Percentiles rank a stretch among this genome's conserved stretches.
These are phyloP conservation scores for Zymoseptoria pseudotritici DNA, from an alignment of 2,329 filamentous ascomycete species.

Conservation along the genomic window DNA sequence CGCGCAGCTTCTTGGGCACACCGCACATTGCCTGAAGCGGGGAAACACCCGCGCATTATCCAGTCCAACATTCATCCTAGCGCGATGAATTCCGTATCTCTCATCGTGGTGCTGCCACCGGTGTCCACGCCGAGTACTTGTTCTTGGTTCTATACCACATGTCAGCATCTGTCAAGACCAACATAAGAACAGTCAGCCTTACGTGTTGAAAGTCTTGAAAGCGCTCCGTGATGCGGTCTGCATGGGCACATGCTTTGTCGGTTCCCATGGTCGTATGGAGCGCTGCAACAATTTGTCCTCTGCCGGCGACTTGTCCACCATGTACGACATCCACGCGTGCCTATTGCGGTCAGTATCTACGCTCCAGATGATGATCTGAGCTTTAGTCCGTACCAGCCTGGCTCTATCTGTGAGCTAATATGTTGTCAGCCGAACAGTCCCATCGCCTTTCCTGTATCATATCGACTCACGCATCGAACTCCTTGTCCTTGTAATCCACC, in stretches of 20 bases:
- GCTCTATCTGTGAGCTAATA: constrained; percentile 71
- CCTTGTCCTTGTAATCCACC: constrained; percentile 90
- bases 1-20: constrained; percentile 3
- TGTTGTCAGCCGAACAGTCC: constrained; percentile 32
- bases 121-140: constrained; percentile 44
- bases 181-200: constrained; percentile 38
- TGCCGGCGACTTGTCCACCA: constrained; percentile 76
- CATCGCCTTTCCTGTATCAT: neutral
- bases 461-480: constrained; percentile 63
- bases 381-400: constrained; percentile 58
- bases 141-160: constrained; percentile 36
- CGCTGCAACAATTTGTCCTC: constrained; percentile 65
- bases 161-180: neutral
- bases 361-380: neutral
- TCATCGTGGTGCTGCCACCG: constrained; percentile 38
- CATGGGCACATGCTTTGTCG: constrained; percentile 64
- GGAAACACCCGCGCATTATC: constrained; percentile 1
- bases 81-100: neutral
- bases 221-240: constrained; percentile 68
- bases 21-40: neutral
- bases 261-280: constrained; percentile 67
- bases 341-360: constrained; percentile 30
- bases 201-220: constrained; percentile 95
- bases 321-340: constrained; percentile 97
- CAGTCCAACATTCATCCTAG: neutral